Evolutionary conservation across 805 yeast species (phyloP), one percentile per base, ranked within the genome.

Genomic region (Debaryomyces hansenii): DNA sequence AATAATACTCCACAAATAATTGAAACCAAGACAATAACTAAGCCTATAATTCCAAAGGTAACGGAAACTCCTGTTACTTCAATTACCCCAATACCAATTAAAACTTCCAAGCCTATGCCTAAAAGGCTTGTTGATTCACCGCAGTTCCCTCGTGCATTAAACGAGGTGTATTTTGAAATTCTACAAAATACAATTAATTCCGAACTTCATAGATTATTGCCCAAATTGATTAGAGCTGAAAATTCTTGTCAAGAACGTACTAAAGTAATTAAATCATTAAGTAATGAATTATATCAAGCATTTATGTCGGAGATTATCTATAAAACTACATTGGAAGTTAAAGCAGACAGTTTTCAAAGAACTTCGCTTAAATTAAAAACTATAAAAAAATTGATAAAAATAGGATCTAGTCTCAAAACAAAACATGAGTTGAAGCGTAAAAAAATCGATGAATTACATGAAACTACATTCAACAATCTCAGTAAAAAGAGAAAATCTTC

Each of bases 301-400:
- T 84, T 87, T 54, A 56, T 87, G 36, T 73, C 78, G 37, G 91
- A 86, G 52, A 69, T 77, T 33, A 58, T 79, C 0, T 80, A 73
- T 54, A 61, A 76, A 33, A 60, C 66, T 3, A 62, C 70, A 0
- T 55, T 76, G 36, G 76, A 76, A 24, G 58, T 69, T 2, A 62
- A 66, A 38, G 86, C 94, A 0, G 75, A 69, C n/a, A 28, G 49
- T 1, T 59, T 71, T 37, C 59, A 75, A 37, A 53, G 64, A 0
- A 55, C 44, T 7, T 55, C 54, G 2, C 41, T 80, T 20, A 73
- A 71, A 48, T 52, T 42, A 16, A 50, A 39, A 2, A 46, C 59
- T 1, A 54, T 83, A 3, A 50, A 47, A 20, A 63, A 52, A 20
- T 52, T 86, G 1, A 58, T 46, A 3, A 14, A 20, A 5, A 47